Evolutionary conservation across 2,329 filamentous ascomycete species (phyloP).

Genomic region (Aspergillus fructus): DNA sequence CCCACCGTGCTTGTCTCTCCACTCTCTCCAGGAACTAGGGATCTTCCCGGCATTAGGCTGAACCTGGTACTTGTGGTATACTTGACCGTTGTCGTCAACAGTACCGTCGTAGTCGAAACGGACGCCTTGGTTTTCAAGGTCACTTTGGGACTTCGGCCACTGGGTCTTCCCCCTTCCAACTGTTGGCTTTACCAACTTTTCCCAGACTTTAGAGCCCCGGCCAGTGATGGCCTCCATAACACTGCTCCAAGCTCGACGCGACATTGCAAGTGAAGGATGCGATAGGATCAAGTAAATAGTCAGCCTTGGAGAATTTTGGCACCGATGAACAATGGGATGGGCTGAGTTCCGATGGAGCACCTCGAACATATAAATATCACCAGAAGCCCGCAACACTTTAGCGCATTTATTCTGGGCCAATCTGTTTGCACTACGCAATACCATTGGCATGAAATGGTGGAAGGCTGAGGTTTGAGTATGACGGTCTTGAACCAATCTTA

Average conservation of each 20-base stretch:
- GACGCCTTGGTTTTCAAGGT: slow-evolving; percentile 12
- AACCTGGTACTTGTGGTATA: slow-evolving; percentile 27
- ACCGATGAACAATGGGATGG: neutral
- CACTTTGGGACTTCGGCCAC: slow-evolving; percentile 13
- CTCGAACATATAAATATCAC: neutral
- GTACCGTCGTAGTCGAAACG: slow-evolving; percentile 18
- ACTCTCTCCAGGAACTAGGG: slow-evolving; percentile 23
- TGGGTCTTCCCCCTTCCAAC: slow-evolving; percentile 13
- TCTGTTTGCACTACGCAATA: neutral
- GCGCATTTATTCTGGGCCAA: neutral
- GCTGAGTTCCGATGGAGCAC: neutral
- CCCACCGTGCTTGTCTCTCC: slow-evolving; percentile 26
- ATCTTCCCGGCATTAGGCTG: slow-evolving; percentile 32
- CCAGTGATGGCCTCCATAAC: neutral
- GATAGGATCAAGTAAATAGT: neutral
- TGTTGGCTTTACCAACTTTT: slow-evolving; percentile 17
- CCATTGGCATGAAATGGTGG: neutral
- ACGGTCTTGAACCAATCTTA: neutral
- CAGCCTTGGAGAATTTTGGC: neutral
- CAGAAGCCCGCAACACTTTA: neutral
- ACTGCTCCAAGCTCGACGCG: neutral
- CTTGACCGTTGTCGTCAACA: slow-evolving; percentile 8
- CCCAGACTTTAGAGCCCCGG: neutral
- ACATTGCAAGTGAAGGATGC: neutral
- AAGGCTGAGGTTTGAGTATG: neutral